Conservation (phyloP, 2,329 filamentous ascomycete genomes). For the Penicillium polonicum region DNA sequence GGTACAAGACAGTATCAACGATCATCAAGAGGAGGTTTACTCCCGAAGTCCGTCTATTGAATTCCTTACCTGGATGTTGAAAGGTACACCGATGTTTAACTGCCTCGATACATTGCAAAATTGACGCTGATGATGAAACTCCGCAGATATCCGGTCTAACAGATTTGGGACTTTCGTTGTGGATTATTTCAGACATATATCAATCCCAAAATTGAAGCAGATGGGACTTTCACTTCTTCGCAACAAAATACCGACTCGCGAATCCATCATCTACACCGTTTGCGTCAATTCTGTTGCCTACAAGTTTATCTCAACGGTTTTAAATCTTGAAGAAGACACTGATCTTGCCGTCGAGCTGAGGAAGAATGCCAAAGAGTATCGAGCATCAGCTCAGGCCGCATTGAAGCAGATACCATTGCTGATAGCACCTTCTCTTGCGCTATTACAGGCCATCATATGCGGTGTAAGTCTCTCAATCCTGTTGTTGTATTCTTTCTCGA, state of each 20-base stretch:
- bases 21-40: neutral
- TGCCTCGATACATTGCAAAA: neutral
- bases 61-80: constrained; percentile 24
- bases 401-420: constrained; percentile 19
- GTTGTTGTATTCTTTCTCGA: neutral
- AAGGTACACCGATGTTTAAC: constrained; percentile 11
- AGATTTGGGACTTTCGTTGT: constrained; percentile 19
- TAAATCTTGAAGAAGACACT: constrained; percentile 3
- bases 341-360: constrained; percentile 1
- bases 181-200: constrained; percentile 24
- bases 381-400: constrained; percentile 12
- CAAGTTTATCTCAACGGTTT: constrained; percentile 20
- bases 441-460: constrained; percentile 18
- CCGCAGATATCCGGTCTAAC: constrained; percentile 17
- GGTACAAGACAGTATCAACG: neutral
- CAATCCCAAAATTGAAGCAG: constrained; percentile 16
- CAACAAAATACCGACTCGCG: constrained; percentile 5
- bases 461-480: neutral
- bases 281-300: constrained; percentile 22
- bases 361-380: constrained; percentile 1
- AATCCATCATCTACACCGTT: constrained; percentile 18
- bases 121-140: neutral
- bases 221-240: constrained; percentile 21
- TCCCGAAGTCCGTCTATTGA: constrained; percentile 14
- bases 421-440: constrained; percentile 6